These are phyloP conservation scores for Fusarium xyrophilum DNA, from an alignment of 2,329 filamentous ascomycete genomes.

Conservation along the genomic window DNA sequence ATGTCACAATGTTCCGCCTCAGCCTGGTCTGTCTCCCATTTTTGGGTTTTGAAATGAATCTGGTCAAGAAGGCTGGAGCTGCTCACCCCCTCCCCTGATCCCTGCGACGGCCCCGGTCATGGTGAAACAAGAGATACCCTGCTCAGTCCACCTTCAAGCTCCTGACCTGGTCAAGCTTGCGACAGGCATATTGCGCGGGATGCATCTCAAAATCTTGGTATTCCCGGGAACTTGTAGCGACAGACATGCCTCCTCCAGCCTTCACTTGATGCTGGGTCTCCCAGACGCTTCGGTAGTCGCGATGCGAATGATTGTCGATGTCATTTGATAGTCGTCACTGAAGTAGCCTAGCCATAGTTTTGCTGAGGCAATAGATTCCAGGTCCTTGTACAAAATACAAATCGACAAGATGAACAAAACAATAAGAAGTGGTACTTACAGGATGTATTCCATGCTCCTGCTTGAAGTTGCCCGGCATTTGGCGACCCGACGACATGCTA, in stretches of 20 bases:
- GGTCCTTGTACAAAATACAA: neutral
- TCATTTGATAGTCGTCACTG: neutral
- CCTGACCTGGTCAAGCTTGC: conserved; percentile 55
- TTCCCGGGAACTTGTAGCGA: conserved; percentile 29
- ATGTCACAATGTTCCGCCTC: conserved; percentile 40
- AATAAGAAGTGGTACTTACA: conserved; percentile 39
- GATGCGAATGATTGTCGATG: conserved; percentile 11
- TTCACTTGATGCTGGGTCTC: conserved; percentile 34
- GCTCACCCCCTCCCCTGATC: conserved; percentile 35
- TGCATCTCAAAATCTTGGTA: conserved; percentile 28
- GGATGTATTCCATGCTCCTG: conserved; percentile 40
- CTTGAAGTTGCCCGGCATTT: conserved; percentile 43
- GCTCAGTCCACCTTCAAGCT: conserved; percentile 53
- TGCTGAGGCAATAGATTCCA: neutral
- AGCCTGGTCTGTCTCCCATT: conserved; percentile 30
- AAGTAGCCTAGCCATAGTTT: neutral
- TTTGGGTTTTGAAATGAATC: conserved; percentile 31
- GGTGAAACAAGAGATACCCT: conserved; percentile 62
- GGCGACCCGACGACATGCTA: conserved; percentile 43
- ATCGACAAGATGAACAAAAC: neutral
- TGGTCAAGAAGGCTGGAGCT: conserved; percentile 29
- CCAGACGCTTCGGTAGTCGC: conserved; percentile 26
- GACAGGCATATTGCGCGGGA: conserved; percentile 45
- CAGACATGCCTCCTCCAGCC: conserved; percentile 8
- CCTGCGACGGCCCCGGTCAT: conserved; percentile 49